Evolutionary conservation across 805 yeast species (phyloP), one percentile per base, ranked within the genome.

Genomic region (Myxozyma neotropica): DNA sequence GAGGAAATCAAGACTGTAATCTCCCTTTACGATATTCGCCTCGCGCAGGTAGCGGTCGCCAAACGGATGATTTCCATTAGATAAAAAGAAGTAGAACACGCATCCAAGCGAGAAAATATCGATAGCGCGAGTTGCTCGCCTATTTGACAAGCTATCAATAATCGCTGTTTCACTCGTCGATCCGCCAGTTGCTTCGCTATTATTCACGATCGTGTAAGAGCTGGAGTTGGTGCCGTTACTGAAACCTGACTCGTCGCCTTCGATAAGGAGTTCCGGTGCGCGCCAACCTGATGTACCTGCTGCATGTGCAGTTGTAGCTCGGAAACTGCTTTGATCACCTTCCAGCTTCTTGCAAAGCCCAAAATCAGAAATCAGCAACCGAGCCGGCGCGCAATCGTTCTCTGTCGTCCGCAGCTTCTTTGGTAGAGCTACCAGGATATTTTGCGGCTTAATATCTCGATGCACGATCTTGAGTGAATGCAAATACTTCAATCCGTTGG

Each of bases 281-380:
- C 97, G 81, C 99, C 99, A 94, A 2, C 99, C 99, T 2, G 94
- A 83, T 0, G 99, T 94, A 1, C 99, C 99, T 0, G 97, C 96
- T 19, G 96, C 95, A 68, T 90, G 86, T 35, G 89, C 91, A 0
- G 94, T 86, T 0, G 96, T 93, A 0, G 97, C 96, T 63, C 93
- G 81, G 73, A 93, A 93, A 1, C 96, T 89, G 1, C 96, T 88
- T 73, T 94, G 97, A 67, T 91, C 98, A 15, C 85, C 83, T 63
- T 94, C 99, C 53, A 94, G 76, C 70, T 88, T 88, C 71, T 93
- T 92, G 72, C 99, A 94, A 7, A 94, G 80, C 0, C 99, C 99
- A 76, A 94, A 94, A 73, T 94, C 99, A 0, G 97, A 91, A 27
- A 94, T 92, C 49, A 94, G 75, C 61, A 92, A 79, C 52, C 98